Base-by-base conservation (phyloP, 1,284 basidiomycete species). In the Wallemia mellicola region DNA sequence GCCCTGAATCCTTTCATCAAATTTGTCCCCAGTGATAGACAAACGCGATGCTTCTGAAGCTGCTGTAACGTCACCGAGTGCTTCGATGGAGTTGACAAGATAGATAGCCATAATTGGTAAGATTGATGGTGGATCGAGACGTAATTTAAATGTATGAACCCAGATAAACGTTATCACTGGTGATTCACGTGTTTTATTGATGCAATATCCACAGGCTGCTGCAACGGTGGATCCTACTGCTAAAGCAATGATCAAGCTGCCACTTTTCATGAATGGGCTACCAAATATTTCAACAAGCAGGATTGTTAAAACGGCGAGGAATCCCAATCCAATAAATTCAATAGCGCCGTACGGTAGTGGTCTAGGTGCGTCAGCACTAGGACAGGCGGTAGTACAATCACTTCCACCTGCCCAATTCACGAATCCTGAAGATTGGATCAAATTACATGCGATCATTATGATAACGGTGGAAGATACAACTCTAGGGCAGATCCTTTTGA, bases 31-130 rank as follows among this genome's bases (percentile, higher is more conserved):
- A 30, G 77, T 74, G 24, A 85, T 80, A 19, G 73, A 69, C 22
- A 84, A 74, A 11, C 78, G 76, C 1, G 82, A 85, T 1, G 85
- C 82, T 67, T 89, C 86, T 1, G 81, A 79, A 2, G 81, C 82
- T 0, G 86, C 83, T 0, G 86, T 86, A 64, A 88, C 81, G 65
- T 88, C 85, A 1, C 85, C 86, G 58, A 86, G 86, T 2, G 83
- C 81, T 68, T 88, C 85, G 80, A 85, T 82, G 1, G 81, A 78
- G 1, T 79, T 67, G 27, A 32, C 60, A 24, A 66, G 72, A 67
- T 87, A 87, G 1, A 87, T 82, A 0, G 83, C 82, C 24, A 88
- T 67, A 77, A 86, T 80, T 0, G 85, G 85, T 27, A 89, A 69
- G 54, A 89, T 83, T 0, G 83, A 83, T 1, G 84, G 82, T 1